Evolutionary conservation across 1,284 basidiomycete genomes (phyloP).

Genomic region (Chalciporus piperatoides): DNA sequence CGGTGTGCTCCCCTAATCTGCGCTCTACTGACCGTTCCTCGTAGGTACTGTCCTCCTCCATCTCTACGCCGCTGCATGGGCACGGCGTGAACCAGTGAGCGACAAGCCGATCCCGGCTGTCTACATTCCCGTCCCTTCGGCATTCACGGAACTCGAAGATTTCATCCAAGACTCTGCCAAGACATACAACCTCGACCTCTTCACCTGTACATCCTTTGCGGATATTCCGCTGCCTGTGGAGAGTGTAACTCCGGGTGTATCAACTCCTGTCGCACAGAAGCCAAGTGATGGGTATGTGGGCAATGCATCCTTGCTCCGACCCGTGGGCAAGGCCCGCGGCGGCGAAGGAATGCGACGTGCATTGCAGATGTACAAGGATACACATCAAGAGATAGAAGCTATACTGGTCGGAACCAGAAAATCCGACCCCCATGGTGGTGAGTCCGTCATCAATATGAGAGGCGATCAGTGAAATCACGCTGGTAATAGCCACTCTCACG

Average conservation of each 20-base stretch:
- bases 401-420: constrained; percentile 88
- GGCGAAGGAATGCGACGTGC: constrained; percentile 83
- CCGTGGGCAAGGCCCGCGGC: constrained; percentile 53
- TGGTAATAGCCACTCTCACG: constrained; percentile 54
- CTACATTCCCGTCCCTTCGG: constrained; percentile 88
- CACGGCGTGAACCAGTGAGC: constrained; percentile 36
- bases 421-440: constrained; percentile 91
- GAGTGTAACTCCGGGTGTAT: constrained; percentile 29
- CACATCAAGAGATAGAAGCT: constrained; percentile 64
- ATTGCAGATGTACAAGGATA: constrained; percentile 69
- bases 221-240: constrained; percentile 34
- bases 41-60: constrained; percentile 93
- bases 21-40: constrained; percentile 5
- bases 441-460: constrained; percentile 30
- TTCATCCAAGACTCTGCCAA: constrained; percentile 72
- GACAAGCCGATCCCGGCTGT: constrained; percentile 67
- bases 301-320: constrained; percentile 7
- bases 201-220: constrained; percentile 47
- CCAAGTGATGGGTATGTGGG: neutral
- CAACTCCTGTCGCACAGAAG: constrained; percentile 16
- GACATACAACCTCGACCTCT: constrained; percentile 80
- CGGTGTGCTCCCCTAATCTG: constrained; percentile 10
- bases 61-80: constrained; percentile 75
- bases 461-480: constrained; percentile 2
- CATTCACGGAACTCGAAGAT: constrained; percentile 80